Base-by-base conservation (phyloP, 305 asterid genomes). In the Coffea humblotiana region DNA sequence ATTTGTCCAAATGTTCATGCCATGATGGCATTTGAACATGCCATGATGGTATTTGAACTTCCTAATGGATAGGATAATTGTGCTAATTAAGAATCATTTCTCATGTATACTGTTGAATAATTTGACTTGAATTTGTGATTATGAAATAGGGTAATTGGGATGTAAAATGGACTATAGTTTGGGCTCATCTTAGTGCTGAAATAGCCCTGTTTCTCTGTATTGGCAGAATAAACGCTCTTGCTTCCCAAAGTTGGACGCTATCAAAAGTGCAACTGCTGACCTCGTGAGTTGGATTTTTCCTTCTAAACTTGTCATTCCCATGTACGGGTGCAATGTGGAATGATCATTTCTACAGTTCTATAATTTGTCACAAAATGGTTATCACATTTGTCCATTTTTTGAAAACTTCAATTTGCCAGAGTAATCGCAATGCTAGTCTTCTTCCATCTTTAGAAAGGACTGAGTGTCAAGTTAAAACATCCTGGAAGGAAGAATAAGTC, bases 261-360 rank as follows among this genome's bases (percentile, higher is more conserved):
- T 96, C 85, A 92, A 91, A 86, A 90, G 92, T 86, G 98, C 98
- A 48, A 91, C 99, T 23, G 97, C 95, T 71, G 99, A 96, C 84
- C 88, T 96, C 75, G 99, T 96, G 90, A 90, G 99, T 86, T 52
- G 21, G 54, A 6, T 27, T 78, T 73, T 11, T 16, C 27, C 27
- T 1, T 74, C 69, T 63, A 56, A 52, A 49, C 69, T 54, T 79
- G 61, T 60, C 70, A 35, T 79, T 27, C 71, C 35, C 43, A 35
- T 52, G 13, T 6, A 5, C 13, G 2, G 32, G 61, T 16, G 18
- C 25, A 32, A 78, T 32, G 29, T 56, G 29, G 45, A 40, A 72
- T 63, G 45, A 49, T 35, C 61, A 61, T 6, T 65, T 19, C 40
- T 68, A 11, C 43, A 32, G 14, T 45, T 23, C 8, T 54, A 21